phyloP scores from a whole-genome alignment of 371 early-diverging fungal genomes.

The Sporodiniella umbellata region DNA sequence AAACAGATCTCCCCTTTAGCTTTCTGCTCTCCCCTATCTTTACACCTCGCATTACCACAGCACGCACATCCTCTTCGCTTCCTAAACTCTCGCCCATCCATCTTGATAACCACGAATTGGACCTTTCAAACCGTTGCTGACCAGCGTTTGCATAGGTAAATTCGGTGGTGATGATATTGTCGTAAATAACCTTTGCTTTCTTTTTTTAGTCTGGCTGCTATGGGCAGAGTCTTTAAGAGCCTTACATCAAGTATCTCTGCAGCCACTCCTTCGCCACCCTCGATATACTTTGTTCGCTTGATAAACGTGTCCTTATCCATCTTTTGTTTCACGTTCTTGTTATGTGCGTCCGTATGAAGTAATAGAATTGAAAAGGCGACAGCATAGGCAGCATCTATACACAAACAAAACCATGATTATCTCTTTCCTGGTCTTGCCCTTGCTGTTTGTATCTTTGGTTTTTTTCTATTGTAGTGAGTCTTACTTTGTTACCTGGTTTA shows the following conservation, averaged over 20 bases:
- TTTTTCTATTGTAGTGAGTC: background rate
- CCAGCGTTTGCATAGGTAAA: slow-evolving; percentile 54
- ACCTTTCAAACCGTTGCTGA: slow-evolving; percentile 25
- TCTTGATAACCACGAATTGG: slow-evolving; percentile 37
- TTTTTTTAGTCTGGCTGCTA: too few relatives aligned
- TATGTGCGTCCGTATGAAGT: slow-evolving; percentile 92
- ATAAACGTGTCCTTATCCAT: slow-evolving; percentile 86
- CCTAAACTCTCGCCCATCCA: slow-evolving; percentile 21
- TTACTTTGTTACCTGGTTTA: slow-evolving; percentile 48
- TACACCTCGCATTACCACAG: too few relatives aligned
- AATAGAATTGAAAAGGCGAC: slow-evolving; percentile 84
- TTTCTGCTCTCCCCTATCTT: too few relatives aligned
- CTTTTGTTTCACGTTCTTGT: slow-evolving; percentile 79
- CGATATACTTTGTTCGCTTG: slow-evolving; percentile 62
- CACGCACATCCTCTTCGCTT: too few relatives aligned
- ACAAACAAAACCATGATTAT: background rate
- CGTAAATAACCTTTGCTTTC: slow-evolving; percentile 62
- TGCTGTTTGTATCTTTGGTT: background rate
- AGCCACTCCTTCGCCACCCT: slow-evolving; percentile 64
- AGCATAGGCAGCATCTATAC: slow-evolving; percentile 70
- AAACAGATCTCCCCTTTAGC: too few relatives aligned
- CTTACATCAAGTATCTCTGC: slow-evolving; percentile 69
- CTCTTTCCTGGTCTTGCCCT: background rate
- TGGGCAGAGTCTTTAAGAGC: background rate
- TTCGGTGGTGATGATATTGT: slow-evolving; percentile 62